Conservation (phyloP, 2,329 filamentous ascomycete species). For the Ceratocystis alfenasii region DNA sequence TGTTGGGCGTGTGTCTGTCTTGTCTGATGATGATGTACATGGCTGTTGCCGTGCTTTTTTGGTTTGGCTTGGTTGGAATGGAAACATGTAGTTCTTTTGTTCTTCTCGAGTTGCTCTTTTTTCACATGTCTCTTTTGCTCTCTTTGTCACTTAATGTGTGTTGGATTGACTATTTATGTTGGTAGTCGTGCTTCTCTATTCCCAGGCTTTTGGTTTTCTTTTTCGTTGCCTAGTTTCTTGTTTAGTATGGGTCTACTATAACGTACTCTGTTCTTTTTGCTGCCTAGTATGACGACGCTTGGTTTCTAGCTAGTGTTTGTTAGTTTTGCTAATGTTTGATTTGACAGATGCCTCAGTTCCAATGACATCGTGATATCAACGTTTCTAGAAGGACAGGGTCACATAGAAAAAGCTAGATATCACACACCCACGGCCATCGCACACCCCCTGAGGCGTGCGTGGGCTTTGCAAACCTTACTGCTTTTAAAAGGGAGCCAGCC, state of each 20-base stretch:
- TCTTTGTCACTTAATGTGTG: background rate
- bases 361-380: background rate
- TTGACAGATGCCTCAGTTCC: too few relatives aligned
- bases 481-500: background rate
- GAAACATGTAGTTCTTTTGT: constrained; percentile 1
- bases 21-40: background rate
- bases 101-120: background rate
- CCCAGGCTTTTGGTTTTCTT: background rate
- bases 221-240: background rate
- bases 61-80: background rate
- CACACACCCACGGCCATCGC: background rate
- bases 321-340: too few relatives aligned
- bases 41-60: background rate
- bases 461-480: background rate
- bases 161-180: background rate
- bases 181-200: background rate
- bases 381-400: background rate
- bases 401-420: background rate
- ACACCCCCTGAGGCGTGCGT: background rate
- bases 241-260: too few relatives aligned
- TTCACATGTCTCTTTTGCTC: background rate
- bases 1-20: background rate
- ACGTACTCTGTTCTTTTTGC: too few relatives aligned
- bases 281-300: too few relatives aligned
- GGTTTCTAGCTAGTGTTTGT: too few relatives aligned